phyloP scores from a whole-genome alignment of 768 basidiomycete genomes.

The Agrocybe pediades region DNA sequence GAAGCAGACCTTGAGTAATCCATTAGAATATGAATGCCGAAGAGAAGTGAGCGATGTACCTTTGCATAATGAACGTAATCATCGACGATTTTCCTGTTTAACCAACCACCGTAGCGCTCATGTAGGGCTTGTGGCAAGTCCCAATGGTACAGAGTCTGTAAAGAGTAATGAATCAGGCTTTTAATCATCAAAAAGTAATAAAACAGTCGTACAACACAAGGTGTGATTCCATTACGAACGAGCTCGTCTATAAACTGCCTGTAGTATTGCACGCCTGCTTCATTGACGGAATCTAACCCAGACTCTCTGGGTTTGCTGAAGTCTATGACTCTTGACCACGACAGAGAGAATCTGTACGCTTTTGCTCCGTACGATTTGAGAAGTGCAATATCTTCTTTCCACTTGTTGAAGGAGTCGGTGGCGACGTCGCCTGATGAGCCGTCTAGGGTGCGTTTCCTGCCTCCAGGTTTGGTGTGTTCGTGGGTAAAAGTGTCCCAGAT shows the following conservation, averaged over 20 bases:
- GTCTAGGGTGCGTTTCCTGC: slow-evolving; percentile 52
- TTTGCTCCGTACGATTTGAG: slow-evolving; percentile 66
- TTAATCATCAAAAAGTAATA: slow-evolving; percentile 15
- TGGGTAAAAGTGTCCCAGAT: slow-evolving; percentile 78
- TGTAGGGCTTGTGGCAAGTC: slow-evolving; percentile 74
- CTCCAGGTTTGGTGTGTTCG: slow-evolving; percentile 34
- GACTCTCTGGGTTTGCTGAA: slow-evolving; percentile 16
- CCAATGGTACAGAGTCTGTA: slow-evolving; percentile 75
- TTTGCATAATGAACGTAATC: slow-evolving; percentile 67
- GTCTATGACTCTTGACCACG: slow-evolving; percentile 76
- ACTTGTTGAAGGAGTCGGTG: slow-evolving; percentile 67
- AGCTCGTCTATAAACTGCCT: slow-evolving; percentile 66
- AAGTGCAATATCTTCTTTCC: slow-evolving; percentile 66
- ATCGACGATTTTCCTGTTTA: slow-evolving; percentile 61
- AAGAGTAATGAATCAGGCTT: neutral
- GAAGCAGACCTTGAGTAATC: slow-evolving; percentile 54
- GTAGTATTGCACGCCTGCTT: slow-evolving; percentile 68
- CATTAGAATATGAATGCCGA: too few relatives aligned
- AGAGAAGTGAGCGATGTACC: slow-evolving; percentile 22
- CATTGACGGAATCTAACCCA: slow-evolving; percentile 62
- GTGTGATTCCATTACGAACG: slow-evolving; percentile 58
- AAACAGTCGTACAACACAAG: slow-evolving; percentile 51
- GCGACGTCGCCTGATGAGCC: slow-evolving; percentile 66
- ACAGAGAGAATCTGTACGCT: slow-evolving; percentile 72
- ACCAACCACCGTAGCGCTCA: slow-evolving; percentile 76